phyloP scores from a whole-genome alignment of 495 filamentous ascomycete species.

The Chaetomidium leptoderma region DNA sequence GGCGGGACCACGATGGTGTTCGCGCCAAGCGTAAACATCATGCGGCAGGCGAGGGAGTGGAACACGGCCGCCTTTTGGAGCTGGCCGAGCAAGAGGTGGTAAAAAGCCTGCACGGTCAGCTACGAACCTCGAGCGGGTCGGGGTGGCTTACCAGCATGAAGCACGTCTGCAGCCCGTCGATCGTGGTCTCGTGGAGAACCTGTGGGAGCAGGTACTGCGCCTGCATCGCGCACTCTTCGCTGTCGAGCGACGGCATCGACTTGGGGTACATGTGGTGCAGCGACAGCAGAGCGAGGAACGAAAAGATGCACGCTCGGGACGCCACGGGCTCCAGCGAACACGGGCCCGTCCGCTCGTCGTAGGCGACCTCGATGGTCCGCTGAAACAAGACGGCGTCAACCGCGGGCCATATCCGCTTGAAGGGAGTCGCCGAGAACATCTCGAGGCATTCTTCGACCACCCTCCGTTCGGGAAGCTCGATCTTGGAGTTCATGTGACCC shows the following conservation, averaged over 20 bases:
- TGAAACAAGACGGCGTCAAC: slow-evolving; percentile 41
- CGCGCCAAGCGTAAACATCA: slow-evolving; percentile 48
- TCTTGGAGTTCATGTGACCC: not conserved
- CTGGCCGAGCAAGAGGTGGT: slow-evolving; percentile 45
- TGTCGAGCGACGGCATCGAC: slow-evolving; percentile 35
- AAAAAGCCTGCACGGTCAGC: slow-evolving; percentile 32
- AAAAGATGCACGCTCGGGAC: slow-evolving; percentile 42
- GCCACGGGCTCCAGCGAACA: slow-evolving; percentile 19
- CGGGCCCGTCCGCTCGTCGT: slow-evolving; percentile 12
- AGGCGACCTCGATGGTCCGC: slow-evolving; percentile 42
- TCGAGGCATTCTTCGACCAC: slow-evolving; percentile 18
- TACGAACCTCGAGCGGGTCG: no score
- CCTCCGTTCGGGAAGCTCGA: slow-evolving; percentile 14
- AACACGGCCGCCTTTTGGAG: slow-evolving; percentile 44
- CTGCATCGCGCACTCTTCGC: slow-evolving; percentile 31
- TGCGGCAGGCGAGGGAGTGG: slow-evolving; percentile 40
- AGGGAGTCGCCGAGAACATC: slow-evolving; percentile 24
- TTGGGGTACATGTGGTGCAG: slow-evolving; percentile 15
- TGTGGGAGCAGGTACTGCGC: slow-evolving; percentile 41
- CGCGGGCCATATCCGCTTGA: slow-evolving; percentile 44
- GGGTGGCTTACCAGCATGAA: slow-evolving; percentile 38
- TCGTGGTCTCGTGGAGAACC: slow-evolving; percentile 39
- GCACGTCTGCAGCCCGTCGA: slow-evolving; percentile 42
- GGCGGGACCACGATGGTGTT: slow-evolving; percentile 28
- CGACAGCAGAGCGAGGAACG: slow-evolving; percentile 41